Conservation (phyloP, 805 yeast species). For the Clavispora fructus region DNA sequence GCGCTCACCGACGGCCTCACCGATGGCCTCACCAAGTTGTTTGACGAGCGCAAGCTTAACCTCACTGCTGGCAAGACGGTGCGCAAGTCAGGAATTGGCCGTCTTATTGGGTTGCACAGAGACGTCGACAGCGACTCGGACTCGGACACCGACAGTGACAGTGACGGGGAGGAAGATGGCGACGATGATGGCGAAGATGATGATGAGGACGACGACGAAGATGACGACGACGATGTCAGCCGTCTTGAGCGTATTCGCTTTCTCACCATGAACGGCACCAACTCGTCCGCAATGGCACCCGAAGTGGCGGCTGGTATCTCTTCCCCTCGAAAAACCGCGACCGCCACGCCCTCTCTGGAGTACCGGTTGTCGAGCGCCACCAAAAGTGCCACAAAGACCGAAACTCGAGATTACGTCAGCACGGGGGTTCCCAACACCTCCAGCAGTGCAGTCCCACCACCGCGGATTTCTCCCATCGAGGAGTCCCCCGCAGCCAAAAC, state of each 20-base stretch:
- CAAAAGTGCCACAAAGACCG: not conserved
- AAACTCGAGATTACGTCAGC: not conserved
- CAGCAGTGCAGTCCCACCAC: not conserved
- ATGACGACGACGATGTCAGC: slow-evolving; percentile 4
- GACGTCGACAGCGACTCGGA: not conserved
- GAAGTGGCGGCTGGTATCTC: not conserved
- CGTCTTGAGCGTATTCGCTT: not conserved
- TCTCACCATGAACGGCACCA: not conserved
- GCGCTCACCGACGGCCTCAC: not conserved
- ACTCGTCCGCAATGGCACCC: not conserved
- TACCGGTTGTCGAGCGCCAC: not conserved
- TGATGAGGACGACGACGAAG: slow-evolving; percentile 7
- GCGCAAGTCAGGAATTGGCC: not conserved
- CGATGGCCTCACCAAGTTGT: not conserved
- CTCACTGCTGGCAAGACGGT: not conserved
- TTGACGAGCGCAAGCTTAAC: not conserved
- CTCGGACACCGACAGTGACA: not conserved
- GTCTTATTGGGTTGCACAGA: not conserved
- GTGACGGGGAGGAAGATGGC: slow-evolving; percentile 2
- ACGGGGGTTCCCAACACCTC: not conserved
- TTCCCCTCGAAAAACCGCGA: not conserved
- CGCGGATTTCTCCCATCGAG: not conserved
- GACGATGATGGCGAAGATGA: slow-evolving; percentile 7
- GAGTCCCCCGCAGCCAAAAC: not conserved
- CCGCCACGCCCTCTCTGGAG: not conserved